These are phyloP conservation scores for Neoarthrinium moseri DNA, from an alignment of 2,329 filamentous ascomycete genomes.

Conservation along the genomic window DNA sequence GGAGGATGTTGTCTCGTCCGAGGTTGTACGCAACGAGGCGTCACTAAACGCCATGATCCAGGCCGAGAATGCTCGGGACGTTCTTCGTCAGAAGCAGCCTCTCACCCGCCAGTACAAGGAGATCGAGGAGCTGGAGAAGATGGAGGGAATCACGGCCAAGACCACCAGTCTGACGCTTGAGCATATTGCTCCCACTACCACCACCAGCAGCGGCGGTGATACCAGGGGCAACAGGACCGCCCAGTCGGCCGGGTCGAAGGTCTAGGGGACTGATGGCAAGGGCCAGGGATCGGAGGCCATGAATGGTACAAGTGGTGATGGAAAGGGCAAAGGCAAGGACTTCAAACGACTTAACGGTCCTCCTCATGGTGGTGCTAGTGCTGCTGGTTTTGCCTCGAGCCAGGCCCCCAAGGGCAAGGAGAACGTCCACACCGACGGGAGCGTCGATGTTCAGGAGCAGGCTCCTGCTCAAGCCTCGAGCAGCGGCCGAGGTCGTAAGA, in stretches of 20 bases:
- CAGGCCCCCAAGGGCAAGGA: constrained; percentile 2
- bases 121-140: neutral
- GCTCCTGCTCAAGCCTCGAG: neutral
- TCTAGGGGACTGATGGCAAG: constrained; percentile 3
- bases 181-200: too few species aligned
- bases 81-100: neutral
- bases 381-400: too few species aligned
- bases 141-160: neutral
- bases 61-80: constrained; percentile 2
- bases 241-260: constrained; percentile 7
- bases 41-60: neutral
- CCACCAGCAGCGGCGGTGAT: too few species aligned
- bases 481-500: neutral
- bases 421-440: neutral
- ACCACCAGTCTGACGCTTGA: neutral
- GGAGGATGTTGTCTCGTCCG: constrained; percentile 57
- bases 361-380: too few species aligned
- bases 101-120: neutral
- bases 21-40: neutral
- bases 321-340: too few species aligned
- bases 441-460: neutral
- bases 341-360: too few species aligned
- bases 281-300: too few species aligned
- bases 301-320: neutral
- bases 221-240: neutral